Evolutionary conservation across 2,329 filamentous ascomycete genomes (phyloP), one percentile per base, ranked within the genome.

Genomic region (Lasiodiplodia sp.): DNA sequence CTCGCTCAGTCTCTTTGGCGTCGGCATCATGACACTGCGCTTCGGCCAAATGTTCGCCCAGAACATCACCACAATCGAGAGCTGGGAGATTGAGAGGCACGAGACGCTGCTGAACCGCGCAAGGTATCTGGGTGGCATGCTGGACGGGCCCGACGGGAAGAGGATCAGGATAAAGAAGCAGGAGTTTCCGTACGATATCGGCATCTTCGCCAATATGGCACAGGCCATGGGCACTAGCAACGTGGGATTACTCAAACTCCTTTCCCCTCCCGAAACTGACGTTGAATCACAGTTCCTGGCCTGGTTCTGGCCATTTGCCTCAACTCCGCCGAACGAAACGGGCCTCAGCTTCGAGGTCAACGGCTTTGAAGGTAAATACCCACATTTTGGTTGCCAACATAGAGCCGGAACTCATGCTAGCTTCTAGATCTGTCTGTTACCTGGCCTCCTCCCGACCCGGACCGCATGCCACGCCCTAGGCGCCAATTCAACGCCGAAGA

Each of bases 151-250:
- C 0, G 86, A 88, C 55, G 88, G 88, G 2, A 77, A 79, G 2
- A 81, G 82, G 68, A 71, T 89, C 2, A 80, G 83, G 12, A 85
- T 92, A 53, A 83, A 86, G 68, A 86, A 84, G 66, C 87, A 94
- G 73, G 91, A 95, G 78, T 96, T 93, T 73, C 93, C 92, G 0
- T 96, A 94, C 79, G 92, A 96, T 74, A 81, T 95, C 55, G 92
- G 91, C 62, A 83, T 96, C 73, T 93, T 88, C 81, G 77, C 82
- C 44, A 96, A 96, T 77, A 84, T 95, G 76, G 85, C 86, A 18
- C 89, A 92, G 75, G 91, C 89, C 18, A 94, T 96, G 91, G 91
- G 92, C 4, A 89, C 87, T 0, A 72, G 76, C 8, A 93, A 92
- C 75, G 73, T 74, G 68, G 12, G 58, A 11, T 23, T n/a, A 14